Percentiles rank a stretch among this genome's conserved stretches.
phyloP scores from a whole-genome alignment of 1,284 basidiomycete genomes.

The Pulchroboletus neoregius region DNA sequence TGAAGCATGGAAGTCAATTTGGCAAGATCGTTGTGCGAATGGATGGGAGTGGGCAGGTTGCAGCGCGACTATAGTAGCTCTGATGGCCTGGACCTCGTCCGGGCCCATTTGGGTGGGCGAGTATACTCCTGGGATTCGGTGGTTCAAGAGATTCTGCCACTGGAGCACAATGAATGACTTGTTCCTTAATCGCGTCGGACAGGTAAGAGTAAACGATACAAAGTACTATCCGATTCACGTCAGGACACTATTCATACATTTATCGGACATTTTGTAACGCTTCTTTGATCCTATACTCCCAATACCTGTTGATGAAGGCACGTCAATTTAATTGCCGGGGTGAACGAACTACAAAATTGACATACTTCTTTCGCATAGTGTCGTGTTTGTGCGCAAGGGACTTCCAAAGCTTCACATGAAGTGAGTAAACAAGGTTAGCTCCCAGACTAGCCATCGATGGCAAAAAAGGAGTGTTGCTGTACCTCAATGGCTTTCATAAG shows the following conservation, averaged over 20 bases:
- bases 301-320: constrained; percentile 34
- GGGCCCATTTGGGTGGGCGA: background rate
- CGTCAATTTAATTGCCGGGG: constrained; percentile 29
- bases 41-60: constrained; percentile 22
- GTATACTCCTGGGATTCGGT: background rate
- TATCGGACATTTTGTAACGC: constrained; percentile 30
- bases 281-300: constrained; percentile 48
- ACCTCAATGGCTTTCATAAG: constrained; percentile 28
- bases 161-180: background rate
- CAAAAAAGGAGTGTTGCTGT: background rate
- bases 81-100: background rate
- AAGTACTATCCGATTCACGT: constrained; percentile 10
- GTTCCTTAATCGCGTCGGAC: background rate
- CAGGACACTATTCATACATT: constrained; percentile 13
- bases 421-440: constrained; percentile 14
- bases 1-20: constrained; percentile 63
- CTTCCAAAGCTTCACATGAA: constrained; percentile 56
- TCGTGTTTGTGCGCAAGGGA: constrained; percentile 70
- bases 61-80: constrained; percentile 26
- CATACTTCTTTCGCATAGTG: constrained; percentile 74
- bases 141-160: background rate
- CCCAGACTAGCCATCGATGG: constrained; percentile 1
- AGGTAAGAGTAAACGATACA: background rate
- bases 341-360: constrained; percentile 14
- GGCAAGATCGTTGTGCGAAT: constrained; percentile 69